Evolutionary conservation across 2,329 filamentous ascomycete species (phyloP), one percentile per base, ranked within the genome.

Genomic region (Nemania bipapillata): DNA sequence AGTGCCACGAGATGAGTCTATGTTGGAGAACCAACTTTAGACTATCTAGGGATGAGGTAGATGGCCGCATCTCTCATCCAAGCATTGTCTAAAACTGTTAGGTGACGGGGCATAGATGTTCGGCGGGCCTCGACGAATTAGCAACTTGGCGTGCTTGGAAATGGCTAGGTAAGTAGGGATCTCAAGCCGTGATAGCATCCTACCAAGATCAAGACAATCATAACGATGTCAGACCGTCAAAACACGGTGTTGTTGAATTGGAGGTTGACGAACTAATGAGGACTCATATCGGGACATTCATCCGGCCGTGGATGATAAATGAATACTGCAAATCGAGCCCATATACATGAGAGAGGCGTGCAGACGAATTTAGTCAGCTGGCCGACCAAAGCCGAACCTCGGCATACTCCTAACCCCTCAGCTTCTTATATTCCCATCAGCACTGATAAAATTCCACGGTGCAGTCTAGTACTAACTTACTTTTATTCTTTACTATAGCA

Each of bases 341-440:
- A n/a, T 11, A 20, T 54, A 4, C 22, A 24, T 56, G 17, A 65
- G 56, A 55, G 11, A 28, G n/a, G n/a, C 12, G 28, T 17, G 47
- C 24, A 50, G 22, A 26, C 24, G 15, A 50, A 47, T 50, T 63
- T 63, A 58, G 65, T 59, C 53, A 55, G 45, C 53, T 15, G 59
- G 9, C 20, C 22, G 28, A 42, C 22, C 40, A 37, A 12, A 49
- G 22, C 65, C 50, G 47, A 50, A 54, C 53, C 8, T 56, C 65
- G 54, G 40, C 47, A 59, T 54, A n/a, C 58, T 58, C 52, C 35
- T 53, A n/a, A 26, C 20, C 12, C 49, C 45, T 54, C 45, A 63
- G 58, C 47, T 45, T 37, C 40, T 55, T 37, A 9, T 24, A 54
- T 22, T 2, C 53, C 32, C n/a, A 40, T 22, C 22, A 42, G 20